These are phyloP conservation scores for Penicillium flavigenum DNA, from an alignment of 495 filamentous ascomycete genomes.

Conservation along the genomic window DNA sequence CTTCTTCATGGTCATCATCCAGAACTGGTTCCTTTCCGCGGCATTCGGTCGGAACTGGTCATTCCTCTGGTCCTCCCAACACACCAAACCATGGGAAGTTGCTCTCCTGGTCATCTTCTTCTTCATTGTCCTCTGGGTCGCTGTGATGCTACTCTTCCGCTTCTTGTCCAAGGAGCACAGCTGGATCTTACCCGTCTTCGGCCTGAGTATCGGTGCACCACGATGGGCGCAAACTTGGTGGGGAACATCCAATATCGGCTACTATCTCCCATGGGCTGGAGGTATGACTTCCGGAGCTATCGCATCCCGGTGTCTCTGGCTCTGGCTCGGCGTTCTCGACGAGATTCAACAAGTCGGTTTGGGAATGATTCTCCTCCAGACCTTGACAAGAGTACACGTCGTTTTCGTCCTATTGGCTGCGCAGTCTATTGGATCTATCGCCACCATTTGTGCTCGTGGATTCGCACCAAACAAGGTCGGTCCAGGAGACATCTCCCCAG, in stretches of 20 bases:
- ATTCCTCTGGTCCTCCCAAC: slow-evolving; percentile 56
- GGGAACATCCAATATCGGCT: slow-evolving; percentile 55
- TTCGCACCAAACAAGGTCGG: slow-evolving; percentile 58
- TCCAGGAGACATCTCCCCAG: slow-evolving; percentile 60
- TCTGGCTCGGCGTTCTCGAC: slow-evolving; percentile 65
- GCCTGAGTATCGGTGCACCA: slow-evolving; percentile 61
- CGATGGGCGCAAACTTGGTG: slow-evolving; percentile 68
- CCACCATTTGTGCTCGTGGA: slow-evolving; percentile 58
- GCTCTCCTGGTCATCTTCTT: slow-evolving; percentile 55
- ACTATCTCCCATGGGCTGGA: slow-evolving; percentile 60
- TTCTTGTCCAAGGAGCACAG: slow-evolving; percentile 53
- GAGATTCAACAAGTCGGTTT: slow-evolving; percentile 61
- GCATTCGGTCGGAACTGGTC: slow-evolving; percentile 63
- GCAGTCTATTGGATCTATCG: slow-evolving; percentile 55
- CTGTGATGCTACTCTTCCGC: slow-evolving; percentile 48
- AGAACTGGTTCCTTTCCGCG: slow-evolving; percentile 65
- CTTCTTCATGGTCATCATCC: slow-evolving; percentile 59
- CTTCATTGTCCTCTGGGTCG: slow-evolving; percentile 58
- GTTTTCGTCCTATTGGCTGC: slow-evolving; percentile 55
- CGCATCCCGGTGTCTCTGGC: slow-evolving; percentile 57
- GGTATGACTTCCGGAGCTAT: slow-evolving; percentile 49
- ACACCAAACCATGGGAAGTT: slow-evolving; percentile 54
- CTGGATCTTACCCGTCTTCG: slow-evolving; percentile 67
- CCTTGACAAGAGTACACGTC: slow-evolving; percentile 60
- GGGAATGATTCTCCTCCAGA: slow-evolving; percentile 65